A percentile compares a stretch with the other conserved stretches of the same genome.
These are phyloP conservation scores for Petrea volubilis DNA, from an alignment of 257 asterid species.

Conservation along the genomic window DNA sequence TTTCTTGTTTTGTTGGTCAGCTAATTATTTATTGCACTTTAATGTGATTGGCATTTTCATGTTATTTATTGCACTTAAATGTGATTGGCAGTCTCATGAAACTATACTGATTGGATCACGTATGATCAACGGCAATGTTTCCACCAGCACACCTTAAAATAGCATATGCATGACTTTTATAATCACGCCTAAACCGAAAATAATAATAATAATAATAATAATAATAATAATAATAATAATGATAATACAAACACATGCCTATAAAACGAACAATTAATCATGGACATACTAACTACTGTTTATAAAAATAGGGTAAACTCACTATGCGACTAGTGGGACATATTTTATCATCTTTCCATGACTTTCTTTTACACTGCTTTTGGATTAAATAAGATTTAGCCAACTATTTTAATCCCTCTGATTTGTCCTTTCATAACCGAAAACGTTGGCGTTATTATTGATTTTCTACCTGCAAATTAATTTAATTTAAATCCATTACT, in stretches of 20 bases:
- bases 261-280: background rate
- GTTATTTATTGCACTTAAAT: no score
- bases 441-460: background rate
- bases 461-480: background rate
- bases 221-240: background rate
- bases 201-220: background rate
- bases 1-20: no score
- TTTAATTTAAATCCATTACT: no score
- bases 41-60: no score
- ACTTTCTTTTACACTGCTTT: background rate
- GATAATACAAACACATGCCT: no score
- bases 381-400: background rate
- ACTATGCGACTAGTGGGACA: conserved; percentile 14
- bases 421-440: conserved; percentile 20
- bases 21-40: no score
- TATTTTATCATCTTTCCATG: conserved; percentile 6
- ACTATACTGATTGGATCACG: background rate
- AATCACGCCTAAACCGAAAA: background rate
- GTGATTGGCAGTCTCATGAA: no score
- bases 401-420: background rate
- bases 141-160: background rate
- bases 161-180: background rate
- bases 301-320: background rate
- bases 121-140: background rate
- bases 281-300: background rate